Evolutionary conservation across 202 grass and related monocot species (phyloP).

Genomic region (Panicum hallii): DNA sequence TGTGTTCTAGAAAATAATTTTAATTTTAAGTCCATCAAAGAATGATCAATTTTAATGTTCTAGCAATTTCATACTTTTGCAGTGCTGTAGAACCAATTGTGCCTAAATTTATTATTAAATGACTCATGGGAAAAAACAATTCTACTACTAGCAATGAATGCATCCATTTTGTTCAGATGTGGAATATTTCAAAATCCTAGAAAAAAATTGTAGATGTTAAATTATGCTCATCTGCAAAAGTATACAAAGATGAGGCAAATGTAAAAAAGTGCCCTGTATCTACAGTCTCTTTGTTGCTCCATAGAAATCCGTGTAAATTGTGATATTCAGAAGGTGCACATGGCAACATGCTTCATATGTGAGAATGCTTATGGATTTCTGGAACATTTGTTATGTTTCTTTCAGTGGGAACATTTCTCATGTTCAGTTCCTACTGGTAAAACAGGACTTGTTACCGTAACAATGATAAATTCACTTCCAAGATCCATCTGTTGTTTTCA

Average conservation of each 20-base stretch:
- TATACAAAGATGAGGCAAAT: not conserved
- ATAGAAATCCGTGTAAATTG: not conserved
- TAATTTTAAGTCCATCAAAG: not conserved
- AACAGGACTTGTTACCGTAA: not conserved
- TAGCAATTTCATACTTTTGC: not conserved
- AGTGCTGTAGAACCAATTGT: not conserved
- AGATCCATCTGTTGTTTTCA: slow-evolving; percentile 17
- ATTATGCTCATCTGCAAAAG: not conserved
- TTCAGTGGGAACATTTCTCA: not conserved
- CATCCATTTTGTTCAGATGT: not conserved
- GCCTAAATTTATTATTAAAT: not conserved
- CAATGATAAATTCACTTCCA: not conserved
- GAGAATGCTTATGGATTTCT: not conserved
- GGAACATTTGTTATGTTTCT: not conserved
- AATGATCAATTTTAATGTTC: not conserved
- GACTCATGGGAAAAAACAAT: not conserved
- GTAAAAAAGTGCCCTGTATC: not conserved
- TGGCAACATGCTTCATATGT: not conserved
- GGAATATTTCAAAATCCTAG: not conserved
- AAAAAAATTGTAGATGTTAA: not conserved
- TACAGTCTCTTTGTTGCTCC: not conserved
- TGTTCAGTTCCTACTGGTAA: not conserved
- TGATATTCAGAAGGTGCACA: not conserved
- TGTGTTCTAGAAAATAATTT: not conserved
- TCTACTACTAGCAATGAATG: not conserved